Base-by-base conservation (phyloP, 108 stramenopile species). In the Epipyxis sp. region DNA sequence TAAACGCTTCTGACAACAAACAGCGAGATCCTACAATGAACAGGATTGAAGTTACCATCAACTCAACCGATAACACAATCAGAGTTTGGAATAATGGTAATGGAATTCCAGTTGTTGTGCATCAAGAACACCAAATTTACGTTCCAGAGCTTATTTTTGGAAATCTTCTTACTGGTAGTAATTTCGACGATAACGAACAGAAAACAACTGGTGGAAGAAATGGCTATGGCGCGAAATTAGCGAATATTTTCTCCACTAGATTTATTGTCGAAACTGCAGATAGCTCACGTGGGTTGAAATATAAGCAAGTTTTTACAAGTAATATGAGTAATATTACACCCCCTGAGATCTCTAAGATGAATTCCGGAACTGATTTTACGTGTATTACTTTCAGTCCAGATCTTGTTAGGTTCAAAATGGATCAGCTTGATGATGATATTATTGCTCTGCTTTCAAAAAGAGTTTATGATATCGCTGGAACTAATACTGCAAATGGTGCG, bases 1-100 rank as follows among this genome's bases (percentile, higher is more conserved):
- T 99, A 44, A 99, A 99, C 83, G 99, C 99, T 35, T 92, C 96
- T 0, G 99, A 99, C 85, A 99, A 99, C 90, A 98, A 98, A 86
- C 97, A 98, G 87, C 94, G 99, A 34, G 96, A 99, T 89, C 85
- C 91, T 37, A 81, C 44, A 77, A 98, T 98, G 97, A 90, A 93
- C 84, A 86, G 85, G 80, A 88, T 99, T 46, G 94, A 97, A 50
- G 91, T 99, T 42, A 79, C 50, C 1, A 88, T 97, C 59, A 87
- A 95, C 77, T 77, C 79, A 0, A 89, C 76, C 32, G 71, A 61
- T 30, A 82, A 84, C 50, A 76, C 79, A n/a, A 96, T 99, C 50
- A 93, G 94, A 65, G 97, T 99, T 27, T 86, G 89, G 88, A 99
- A 99, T 88, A 95, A 99, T 82, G 99, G 97, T 37, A 35, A 34